Evolutionary conservation across 1,139 yeast genomes (phyloP).

Genomic region (Pichia sp.): DNA sequence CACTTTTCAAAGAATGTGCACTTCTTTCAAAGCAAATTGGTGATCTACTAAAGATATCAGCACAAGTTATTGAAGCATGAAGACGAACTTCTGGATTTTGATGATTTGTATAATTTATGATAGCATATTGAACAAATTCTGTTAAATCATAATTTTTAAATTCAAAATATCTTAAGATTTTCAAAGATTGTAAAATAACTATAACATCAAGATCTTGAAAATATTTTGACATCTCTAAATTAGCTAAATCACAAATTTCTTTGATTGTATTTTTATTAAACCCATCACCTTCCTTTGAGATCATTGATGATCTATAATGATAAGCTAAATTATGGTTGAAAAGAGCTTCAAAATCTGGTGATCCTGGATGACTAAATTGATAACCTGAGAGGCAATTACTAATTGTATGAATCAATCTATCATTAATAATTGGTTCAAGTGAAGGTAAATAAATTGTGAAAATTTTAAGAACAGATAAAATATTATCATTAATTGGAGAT

Average conservation of each 20-base stretch:
- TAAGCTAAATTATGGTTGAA: constrained; percentile 64
- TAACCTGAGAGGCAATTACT: constrained; percentile 78
- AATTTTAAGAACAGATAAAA: constrained; percentile 66
- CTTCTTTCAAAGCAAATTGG: constrained; percentile 84
- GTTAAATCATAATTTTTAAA: constrained; percentile 71
- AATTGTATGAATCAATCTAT: constrained; percentile 62
- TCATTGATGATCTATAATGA: constrained; percentile 69
- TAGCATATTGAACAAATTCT: constrained; percentile 81
- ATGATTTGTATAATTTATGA: constrained; percentile 74
- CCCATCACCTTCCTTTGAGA: constrained; percentile 55
- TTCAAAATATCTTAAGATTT: constrained; percentile 67
- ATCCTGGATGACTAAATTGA: constrained; percentile 78
- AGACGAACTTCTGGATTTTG: constrained; percentile 72
- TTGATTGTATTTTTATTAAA: constrained; percentile 14
- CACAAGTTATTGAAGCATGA: constrained; percentile 78
- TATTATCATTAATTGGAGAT: constrained; percentile 73
- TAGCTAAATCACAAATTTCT: constrained; percentile 19
- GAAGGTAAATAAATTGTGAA: constrained; percentile 75
- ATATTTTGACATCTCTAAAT: constrained; percentile 25
- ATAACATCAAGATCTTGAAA: constrained; percentile 34
- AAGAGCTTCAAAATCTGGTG: constrained; percentile 63
- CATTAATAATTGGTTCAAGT: constrained; percentile 63
- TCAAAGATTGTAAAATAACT: constrained; percentile 58
- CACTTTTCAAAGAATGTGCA: constrained; percentile 74
- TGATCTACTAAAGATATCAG: constrained; percentile 70